Base-by-base conservation (phyloP, 768 basidiomycete genomes). In the Lactifluus subvellereus region DNA sequence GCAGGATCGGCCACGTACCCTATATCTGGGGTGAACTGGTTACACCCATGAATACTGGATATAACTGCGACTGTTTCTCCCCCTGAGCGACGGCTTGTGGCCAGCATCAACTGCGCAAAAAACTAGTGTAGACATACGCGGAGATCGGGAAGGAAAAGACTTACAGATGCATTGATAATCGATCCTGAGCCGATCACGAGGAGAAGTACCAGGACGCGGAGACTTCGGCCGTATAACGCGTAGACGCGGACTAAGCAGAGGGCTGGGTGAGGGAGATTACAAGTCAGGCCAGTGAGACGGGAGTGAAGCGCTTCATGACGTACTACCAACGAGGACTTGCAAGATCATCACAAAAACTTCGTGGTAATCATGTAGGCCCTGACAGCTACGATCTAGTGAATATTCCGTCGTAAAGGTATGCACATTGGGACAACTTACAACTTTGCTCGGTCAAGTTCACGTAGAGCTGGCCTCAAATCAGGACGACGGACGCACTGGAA, bases 161-260 rank as follows among this genome's bases (percentile, higher is more conserved):
- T 7, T 45, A 59, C 57, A 7, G 9, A 22, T 27, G 18, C 22
- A n/a, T 38, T 20, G 37, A 59, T 20, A 40, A 51, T 51, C 1
- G 37, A n/a, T 32, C 18, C 32, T 4, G 13, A 9, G 32, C 32
- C 58, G 7, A 43, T 4, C 1, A 14, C 4, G 11, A 54, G 0
- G 18, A 64, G 58, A 37, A 60, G 1, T 6, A 16, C 27, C 14
- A 64, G 54, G 32, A 60, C 9, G 11, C 48, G 54, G 22, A 16
- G 53, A 50, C 53, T 64, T 45, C 48, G 47, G 33, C 48, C 58
- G 22, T 51, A 64, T 8, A 64, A 38, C 4, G 58, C 62, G 3
- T 64, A 22, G 22, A 64, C 58, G 32, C 62, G 62, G 22, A 59
- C 8, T 4, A 60, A 0, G 22, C 47, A 50, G 30, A 64, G 57